Evolutionary conservation across 2,329 filamentous ascomycete species (phyloP), one percentile per base, ranked within the genome.

Genomic region (Paecilomyces dactylethromorphus): DNA sequence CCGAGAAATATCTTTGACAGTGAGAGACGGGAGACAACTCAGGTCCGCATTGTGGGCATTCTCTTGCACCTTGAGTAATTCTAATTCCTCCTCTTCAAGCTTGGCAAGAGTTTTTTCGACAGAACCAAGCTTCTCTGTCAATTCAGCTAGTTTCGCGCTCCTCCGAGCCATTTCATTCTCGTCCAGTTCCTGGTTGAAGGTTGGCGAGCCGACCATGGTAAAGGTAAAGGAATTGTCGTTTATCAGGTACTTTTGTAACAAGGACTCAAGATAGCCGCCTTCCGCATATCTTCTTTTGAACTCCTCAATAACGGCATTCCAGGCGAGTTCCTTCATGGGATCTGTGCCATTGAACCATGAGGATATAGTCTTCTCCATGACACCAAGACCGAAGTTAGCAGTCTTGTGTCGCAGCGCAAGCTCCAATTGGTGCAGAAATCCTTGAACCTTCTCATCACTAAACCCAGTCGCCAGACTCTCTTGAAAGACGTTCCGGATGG

Each of bases 341-440:
- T 97, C 91, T 3, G 92, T 87, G 4, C 93, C 94, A 59, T 94
- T 95, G 76, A 99, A 97, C 94, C 94, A 99, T 60, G 89, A 88
- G 1, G 91, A 89, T 70, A 96, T 90, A 7, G 97, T 82, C 50
- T 93, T 86, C 66, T 96, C 91, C 74, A 99, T 85, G 56, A 97
- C 84, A 18, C 88, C 87, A 82, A 97, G 91, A 13, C 94, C 94
- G 70, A 99, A 99, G 68, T 89, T 92, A 57, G 94, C 91, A 0
- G 92, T 97, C 80, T 97, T 97, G 78, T 99, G 92, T 77, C 97
- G 97, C 54, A 97, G 78, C 0, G 87, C 84, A n/a, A 99, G 82
- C 71, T 99, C 94, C 3, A 97, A 78, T 73, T 97, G 93, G 73
- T 99, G 94, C 57, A 99, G 82, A 63, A 95, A 89, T 2, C 94